A percentile compares a stretch with the other conserved stretches of the same genome.
phyloP scores from a whole-genome alignment of 176 grass and related monocot genomes.

The Aegilops bicornis region DNA sequence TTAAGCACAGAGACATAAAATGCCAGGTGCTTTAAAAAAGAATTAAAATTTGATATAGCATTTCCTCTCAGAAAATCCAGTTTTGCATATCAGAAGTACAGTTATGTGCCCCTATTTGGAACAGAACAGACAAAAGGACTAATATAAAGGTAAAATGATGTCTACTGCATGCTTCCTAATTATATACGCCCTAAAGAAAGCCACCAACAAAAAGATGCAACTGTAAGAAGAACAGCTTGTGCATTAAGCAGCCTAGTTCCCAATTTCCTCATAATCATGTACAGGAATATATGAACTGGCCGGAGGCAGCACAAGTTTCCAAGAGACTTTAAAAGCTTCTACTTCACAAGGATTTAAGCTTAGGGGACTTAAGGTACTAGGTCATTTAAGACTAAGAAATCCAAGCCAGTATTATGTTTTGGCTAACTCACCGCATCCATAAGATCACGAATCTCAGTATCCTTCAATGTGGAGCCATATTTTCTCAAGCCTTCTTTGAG shows the following conservation, averaged over 20 bases:
- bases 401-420: constrained; percentile 10
- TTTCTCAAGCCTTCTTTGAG: constrained; percentile 86
- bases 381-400: constrained; percentile 5
- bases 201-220: background rate
- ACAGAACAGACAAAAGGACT: background rate
- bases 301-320: background rate
- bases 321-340: constrained; percentile 4
- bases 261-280: background rate
- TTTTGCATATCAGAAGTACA: constrained; percentile 7
- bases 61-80: background rate
- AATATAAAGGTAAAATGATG: constrained; percentile 21
- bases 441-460: constrained; percentile 96
- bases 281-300: background rate
- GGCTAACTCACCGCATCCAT: constrained; percentile 92
- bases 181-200: constrained; percentile 12
- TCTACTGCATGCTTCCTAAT: background rate
- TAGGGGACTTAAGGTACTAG: constrained; percentile 19
- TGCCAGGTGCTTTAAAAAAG: background rate
- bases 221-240: background rate
- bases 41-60: background rate
- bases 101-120: background rate
- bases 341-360: background rate
- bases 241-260: constrained; percentile 6
- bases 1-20: background rate
- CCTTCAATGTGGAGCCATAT: constrained; percentile 98